Base-by-base conservation (phyloP, 1,284 basidiomycete species). In the Malassezia equina region DNA sequence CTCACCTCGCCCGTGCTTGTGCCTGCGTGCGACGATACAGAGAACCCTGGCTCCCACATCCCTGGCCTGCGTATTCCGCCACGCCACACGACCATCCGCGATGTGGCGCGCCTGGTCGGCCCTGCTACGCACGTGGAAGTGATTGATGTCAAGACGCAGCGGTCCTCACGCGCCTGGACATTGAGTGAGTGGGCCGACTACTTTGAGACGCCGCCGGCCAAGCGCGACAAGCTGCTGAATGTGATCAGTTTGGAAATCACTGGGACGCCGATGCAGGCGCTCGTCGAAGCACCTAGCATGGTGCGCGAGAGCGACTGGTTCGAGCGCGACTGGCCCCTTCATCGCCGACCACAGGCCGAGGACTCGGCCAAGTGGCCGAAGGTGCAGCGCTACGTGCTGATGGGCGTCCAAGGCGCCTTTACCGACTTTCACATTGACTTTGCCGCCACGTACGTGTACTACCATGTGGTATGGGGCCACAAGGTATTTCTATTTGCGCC, bases 301-400 rank as follows among this genome's bases (percentile, higher is more conserved):
- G 64, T 69, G 19, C 81, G 86, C 58, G 88, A 95, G 56, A 76
- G 94, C 59, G 93, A 95, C 68, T 98, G 93, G 93, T 91, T 95
- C 9, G 89, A 94, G 70, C 88, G 86, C 63, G 88, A 84, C 74
- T 98, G 93, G 93, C 89, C 88, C 0, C 24, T 52, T 41, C 60
- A 70, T 41, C 60, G 67, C 33, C 73, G 68, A 9, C 60, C 61
- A 17, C n/a, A 33, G 8, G 36, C 47, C 2, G 54, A 50, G 43
- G 52, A 56, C 17, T 64, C 64, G 19, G 63, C 64, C 29, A 57
- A 63, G 42, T 95, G 88, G 75, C 93, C 93, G 6, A 93, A 94
- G 67, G 93, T 98, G 4, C 90, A 94, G 70, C 77, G 94, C 41
- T 98, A 98, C 75, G 94, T 91, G 69, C 78, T 98, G 59, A 95